Evolutionary conservation across 2,329 filamentous ascomycete species (phyloP).

Genomic region (Hypoxylon sp.): DNA sequence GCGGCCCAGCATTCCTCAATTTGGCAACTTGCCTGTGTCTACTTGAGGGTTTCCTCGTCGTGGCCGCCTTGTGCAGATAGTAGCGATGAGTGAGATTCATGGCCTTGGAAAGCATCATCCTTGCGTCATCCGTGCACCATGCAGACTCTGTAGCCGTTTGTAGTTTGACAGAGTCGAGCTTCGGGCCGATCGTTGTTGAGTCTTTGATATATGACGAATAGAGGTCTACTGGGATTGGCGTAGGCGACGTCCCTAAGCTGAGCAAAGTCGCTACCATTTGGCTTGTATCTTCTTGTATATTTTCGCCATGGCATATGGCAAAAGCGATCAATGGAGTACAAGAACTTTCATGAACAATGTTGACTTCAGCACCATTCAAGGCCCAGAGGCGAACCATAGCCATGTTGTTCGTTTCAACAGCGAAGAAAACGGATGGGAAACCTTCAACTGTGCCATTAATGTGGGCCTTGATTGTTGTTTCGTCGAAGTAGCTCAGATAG

Average conservation of each 20-base stretch:
- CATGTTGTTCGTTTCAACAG: slow-evolving; percentile 33
- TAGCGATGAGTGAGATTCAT: slow-evolving; percentile 42
- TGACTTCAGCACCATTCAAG: slow-evolving; percentile 42
- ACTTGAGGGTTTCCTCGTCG: slow-evolving; percentile 1
- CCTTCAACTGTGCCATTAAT: slow-evolving; percentile 39
- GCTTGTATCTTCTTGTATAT: slow-evolving; percentile 14
- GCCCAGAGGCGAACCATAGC: slow-evolving; percentile 40
- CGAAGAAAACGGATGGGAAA: slow-evolving; percentile 44
- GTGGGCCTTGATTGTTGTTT: slow-evolving; percentile 5
- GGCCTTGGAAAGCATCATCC: slow-evolving; percentile 11
- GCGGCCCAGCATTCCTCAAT: slow-evolving; percentile 29
- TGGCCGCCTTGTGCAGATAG: slow-evolving; percentile 38
- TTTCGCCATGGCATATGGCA: slow-evolving; percentile 30
- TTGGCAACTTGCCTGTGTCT: slow-evolving; percentile 6
- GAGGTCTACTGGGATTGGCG: slow-evolving; percentile 39
- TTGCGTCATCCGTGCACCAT: slow-evolving; percentile 41
- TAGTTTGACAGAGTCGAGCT: slow-evolving; percentile 22
- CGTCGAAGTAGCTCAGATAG: slow-evolving; percentile 31
- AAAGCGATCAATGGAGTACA: slow-evolving; percentile 41
- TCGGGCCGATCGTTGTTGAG: slow-evolving; percentile 34
- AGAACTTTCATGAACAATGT: slow-evolving; percentile 26
- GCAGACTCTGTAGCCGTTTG: slow-evolving; percentile 29
- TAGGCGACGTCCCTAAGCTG: slow-evolving; percentile 33
- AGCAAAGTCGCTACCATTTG: slow-evolving; percentile 34
- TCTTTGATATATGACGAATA: slow-evolving; percentile 41